Base-by-base conservation (phyloP, 2,329 filamentous ascomycete genomes). In the Alternaria gaisen region DNA sequence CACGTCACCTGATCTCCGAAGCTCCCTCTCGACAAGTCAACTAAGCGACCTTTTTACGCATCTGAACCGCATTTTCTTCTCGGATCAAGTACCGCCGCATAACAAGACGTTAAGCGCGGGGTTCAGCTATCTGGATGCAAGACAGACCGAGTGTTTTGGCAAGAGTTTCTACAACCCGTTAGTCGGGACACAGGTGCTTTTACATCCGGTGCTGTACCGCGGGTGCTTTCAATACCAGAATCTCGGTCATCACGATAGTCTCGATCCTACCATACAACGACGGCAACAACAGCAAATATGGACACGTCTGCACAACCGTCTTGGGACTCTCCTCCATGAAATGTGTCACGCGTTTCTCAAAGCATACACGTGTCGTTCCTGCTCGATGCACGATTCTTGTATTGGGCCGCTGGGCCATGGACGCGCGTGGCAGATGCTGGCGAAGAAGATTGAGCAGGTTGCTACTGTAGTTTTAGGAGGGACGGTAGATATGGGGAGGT, bases 271-370 rank as follows among this genome's bases (percentile, higher is more conserved):
- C 10, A 41, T 41, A 32, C 51, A 40, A 52, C 46, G 54, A 40
- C 40, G 34, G 30, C 26, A 53, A 41, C 24, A 53, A n/a, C 42
- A 52, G 24, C 51, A 51, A 2, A 38, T 54, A 2, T 41, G 56
- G 5, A 11, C 56, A 4, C 54, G 52, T 40, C 22, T 58, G n/a
- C 55, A 56, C 16, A 61, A 58, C 38, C 59, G 64, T 6, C 26
- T 70, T 1, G 63, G 63, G 0, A 69, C 67, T 1, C 41, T 71
- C 3, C 32, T 70, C 16, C 67, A 70, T n/a, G 66, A 71, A 42
- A 56, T 63, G 22, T 58, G 60, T 18, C 66, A 70, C 28, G 66
- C 60, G 0, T 70, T 69, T 28, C 47, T 71, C 14, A 63, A 65
- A 20, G 58, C 59, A 6, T 67, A 67, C 18, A 42, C 64, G 4